Evolutionary conservation across 352 stramenopile genomes (phyloP).

Genomic region (Phytophthora kernoviae): DNA sequence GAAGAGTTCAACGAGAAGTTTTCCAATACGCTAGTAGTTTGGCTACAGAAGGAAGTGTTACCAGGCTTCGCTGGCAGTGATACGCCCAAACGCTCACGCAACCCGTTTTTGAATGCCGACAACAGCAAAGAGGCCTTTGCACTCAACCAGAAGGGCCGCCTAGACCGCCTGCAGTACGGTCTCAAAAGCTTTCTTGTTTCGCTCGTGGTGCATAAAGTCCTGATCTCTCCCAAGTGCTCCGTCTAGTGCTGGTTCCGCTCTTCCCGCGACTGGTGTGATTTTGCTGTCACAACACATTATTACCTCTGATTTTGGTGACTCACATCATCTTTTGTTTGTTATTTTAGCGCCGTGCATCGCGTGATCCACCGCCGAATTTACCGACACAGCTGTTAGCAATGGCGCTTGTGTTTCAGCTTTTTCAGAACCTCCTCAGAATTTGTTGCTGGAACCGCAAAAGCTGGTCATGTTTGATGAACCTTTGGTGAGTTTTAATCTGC

Average conservation of each 20-base stretch:
- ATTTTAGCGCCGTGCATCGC: conserved; percentile 59
- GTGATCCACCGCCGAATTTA: conserved; percentile 77
- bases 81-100: conserved; percentile 74
- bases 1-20: conserved; percentile 89
- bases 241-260: conserved; percentile 81
- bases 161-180: conserved; percentile 87
- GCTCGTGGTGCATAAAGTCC: conserved; percentile 82
- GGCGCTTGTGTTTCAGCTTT: conserved; percentile 87
- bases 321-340: conserved; percentile 8
- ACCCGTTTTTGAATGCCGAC: conserved; percentile 82
- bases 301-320: neutral
- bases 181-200: conserved; percentile 87
- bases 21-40: conserved; percentile 81
- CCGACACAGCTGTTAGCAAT: conserved; percentile 84
- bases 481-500: conserved; percentile 56
- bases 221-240: conserved; percentile 85
- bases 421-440: conserved; percentile 81
- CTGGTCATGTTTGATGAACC: conserved; percentile 87
- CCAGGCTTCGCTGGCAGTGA: conserved; percentile 81
- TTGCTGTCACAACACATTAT: neutral
- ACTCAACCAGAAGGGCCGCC: conserved; percentile 81
- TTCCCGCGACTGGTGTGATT: conserved; percentile 71
- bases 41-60: conserved; percentile 87
- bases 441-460: conserved; percentile 79
- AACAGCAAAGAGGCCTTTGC: conserved; percentile 84